A percentile compares a stretch with the other conserved stretches of the same genome.
Evolutionary conservation across 2,329 filamentous ascomycete species (phyloP).

Genomic region (Xylariaceae sp.): DNA sequence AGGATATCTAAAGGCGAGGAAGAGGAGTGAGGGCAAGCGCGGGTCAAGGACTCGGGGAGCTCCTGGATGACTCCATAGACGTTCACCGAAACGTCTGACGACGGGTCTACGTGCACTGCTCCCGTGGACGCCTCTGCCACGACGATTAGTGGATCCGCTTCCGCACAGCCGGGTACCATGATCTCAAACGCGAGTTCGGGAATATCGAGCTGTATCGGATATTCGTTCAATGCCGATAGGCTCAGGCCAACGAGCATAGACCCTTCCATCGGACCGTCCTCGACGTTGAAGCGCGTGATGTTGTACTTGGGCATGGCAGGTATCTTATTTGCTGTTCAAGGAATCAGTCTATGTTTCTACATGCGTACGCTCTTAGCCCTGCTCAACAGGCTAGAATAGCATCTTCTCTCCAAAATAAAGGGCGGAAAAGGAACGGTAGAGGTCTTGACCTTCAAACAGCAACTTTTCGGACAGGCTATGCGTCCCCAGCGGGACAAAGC

Average conservation of each 20-base stretch:
- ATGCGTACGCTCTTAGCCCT: conserved; percentile 17
- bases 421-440: conserved; percentile 58
- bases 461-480: conserved; percentile 70
- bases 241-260: conserved; percentile 78
- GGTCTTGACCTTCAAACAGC: conserved; percentile 75
- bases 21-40: conserved; percentile 67
- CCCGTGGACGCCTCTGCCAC: conserved; percentile 71
- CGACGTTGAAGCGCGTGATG: conserved; percentile 73
- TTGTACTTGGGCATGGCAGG: conserved; percentile 77
- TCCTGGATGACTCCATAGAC: conserved; percentile 67
- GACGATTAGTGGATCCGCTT: conserved; percentile 66
- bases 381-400: conserved; percentile 28
- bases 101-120: conserved; percentile 61
- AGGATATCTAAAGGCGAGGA: conserved; percentile 82
- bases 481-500: conserved; percentile 71
- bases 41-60: conserved; percentile 67
- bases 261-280: conserved; percentile 56
- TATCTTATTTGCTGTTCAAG: conserved; percentile 57
- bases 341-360: conserved; percentile 31
- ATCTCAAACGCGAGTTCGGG: conserved; percentile 81
- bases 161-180: conserved; percentile 73
- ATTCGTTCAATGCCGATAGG: conserved; percentile 66
- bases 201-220: conserved; percentile 69
- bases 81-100: conserved; percentile 60
- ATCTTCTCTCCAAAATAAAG: conserved; percentile 57